Conservation (phyloP, 805 yeast genomes). For the Suhomyces faveliae region DNA sequence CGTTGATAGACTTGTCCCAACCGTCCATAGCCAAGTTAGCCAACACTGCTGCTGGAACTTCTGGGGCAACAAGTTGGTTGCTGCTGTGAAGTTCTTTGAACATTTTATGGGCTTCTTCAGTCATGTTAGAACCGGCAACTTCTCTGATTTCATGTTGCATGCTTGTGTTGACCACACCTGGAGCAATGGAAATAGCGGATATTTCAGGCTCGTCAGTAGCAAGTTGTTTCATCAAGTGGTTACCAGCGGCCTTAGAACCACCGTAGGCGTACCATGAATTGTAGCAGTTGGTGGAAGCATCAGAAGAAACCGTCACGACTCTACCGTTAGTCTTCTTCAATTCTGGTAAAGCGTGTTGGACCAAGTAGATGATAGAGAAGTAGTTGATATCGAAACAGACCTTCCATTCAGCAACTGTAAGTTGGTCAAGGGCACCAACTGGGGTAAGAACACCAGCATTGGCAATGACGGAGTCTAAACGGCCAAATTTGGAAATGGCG, state of each 20-base stretch:
- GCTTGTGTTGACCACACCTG: constrained; percentile 89
- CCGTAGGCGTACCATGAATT: constrained; percentile 92
- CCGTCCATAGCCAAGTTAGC: constrained; percentile 66
- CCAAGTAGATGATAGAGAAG: constrained; percentile 68
- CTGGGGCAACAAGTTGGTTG: constrained; percentile 61
- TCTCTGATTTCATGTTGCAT: constrained; percentile 86
- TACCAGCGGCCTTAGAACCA: constrained; percentile 85
- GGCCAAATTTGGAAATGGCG: constrained; percentile 53
- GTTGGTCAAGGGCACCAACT: constrained; percentile 50
- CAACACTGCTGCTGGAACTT: constrained; percentile 68
- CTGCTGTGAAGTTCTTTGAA: constrained; percentile 63
- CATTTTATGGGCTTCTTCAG: constrained; percentile 51
- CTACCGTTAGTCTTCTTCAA: constrained; percentile 57
- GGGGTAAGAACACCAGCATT: constrained; percentile 88
- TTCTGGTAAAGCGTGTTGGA: constrained; percentile 54
- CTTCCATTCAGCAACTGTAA: constrained; percentile 59
- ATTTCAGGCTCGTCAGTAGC: constrained; percentile 64
- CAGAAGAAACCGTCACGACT: constrained; percentile 82
- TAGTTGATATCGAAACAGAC: constrained; percentile 70
- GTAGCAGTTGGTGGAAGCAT: constrained; percentile 68
- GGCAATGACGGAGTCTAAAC: constrained; percentile 62
- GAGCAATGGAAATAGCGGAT: constrained; percentile 72
- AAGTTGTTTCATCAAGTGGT: constrained; percentile 66
- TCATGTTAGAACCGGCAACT: constrained; percentile 59
- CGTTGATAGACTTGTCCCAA: constrained; percentile 56